Evolutionary conservation across 2,329 filamentous ascomycete genomes (phyloP).

Genomic region (Sodiomyces alkalinus): DNA sequence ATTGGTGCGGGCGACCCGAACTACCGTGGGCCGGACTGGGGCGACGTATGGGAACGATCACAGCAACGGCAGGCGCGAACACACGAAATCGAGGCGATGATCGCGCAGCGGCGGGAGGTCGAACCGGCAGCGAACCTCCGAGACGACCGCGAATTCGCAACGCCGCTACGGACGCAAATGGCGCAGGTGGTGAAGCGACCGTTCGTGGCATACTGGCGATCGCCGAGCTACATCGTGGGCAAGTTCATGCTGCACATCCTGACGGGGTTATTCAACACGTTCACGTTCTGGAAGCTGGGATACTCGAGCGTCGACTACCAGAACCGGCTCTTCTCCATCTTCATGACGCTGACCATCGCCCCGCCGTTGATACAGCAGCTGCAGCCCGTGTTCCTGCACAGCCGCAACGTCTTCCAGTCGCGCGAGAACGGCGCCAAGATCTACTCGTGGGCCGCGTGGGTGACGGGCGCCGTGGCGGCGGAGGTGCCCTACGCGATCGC

Average conservation of each 20-base stretch:
- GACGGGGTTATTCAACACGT: constrained; percentile 52
- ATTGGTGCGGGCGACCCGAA: constrained; percentile 49
- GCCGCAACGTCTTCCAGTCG: constrained; percentile 51
- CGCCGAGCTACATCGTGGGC: constrained; percentile 45
- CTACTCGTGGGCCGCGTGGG: constrained; percentile 62
- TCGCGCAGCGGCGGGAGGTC: constrained; percentile 25
- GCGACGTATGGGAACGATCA: constrained; percentile 41
- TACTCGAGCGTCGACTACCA: constrained; percentile 47
- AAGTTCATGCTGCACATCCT: constrained; percentile 48
- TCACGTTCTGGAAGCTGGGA: constrained; percentile 52
- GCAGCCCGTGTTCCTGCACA: constrained; percentile 54
- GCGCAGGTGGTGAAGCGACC: constrained; percentile 37
- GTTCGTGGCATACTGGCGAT: constrained; percentile 50
- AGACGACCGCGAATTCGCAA: constrained; percentile 47
- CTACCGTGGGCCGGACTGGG: constrained; percentile 46
- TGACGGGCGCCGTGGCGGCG: constrained; percentile 46
- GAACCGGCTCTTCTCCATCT: constrained; percentile 58
- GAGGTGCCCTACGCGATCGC: constrained; percentile 58
- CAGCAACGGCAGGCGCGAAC: constrained; percentile 28
- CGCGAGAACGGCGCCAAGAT: constrained; percentile 67
- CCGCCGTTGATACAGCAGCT: constrained; percentile 65
- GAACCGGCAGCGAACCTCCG: constrained; percentile 21
- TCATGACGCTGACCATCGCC: constrained; percentile 62
- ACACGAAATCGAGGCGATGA: constrained; percentile 36
- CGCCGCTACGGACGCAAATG: constrained; percentile 39